Base-by-base conservation (phyloP, 805 yeast genomes). In the Debaryomyces hansenii region DNA sequence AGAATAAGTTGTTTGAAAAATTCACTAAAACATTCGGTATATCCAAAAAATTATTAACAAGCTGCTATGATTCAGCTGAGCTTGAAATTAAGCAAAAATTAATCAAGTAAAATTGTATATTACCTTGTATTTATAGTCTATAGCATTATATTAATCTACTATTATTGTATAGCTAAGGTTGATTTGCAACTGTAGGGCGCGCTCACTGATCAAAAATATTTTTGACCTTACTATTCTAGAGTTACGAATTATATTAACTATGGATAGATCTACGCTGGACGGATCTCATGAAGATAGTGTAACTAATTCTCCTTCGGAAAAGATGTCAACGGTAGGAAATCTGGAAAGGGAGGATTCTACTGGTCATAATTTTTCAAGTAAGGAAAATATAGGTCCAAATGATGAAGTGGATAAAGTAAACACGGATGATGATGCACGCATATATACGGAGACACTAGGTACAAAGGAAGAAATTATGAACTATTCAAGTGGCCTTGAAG, bases 11-110 rank as follows among this genome's bases (percentile, higher is more conserved):
- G 24, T 38, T 41, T 16, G 44, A 37, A 20, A 50, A 42, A 31
- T 40, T 50, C 6, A 27, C 46, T 20, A 29, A 16, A 8, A 41
- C 39, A 5, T 50, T 44, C 34, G 55, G 55, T 4, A 38, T 49
- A 5, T 44, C 50, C 7, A 35, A 12, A 31, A 34, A 41, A 12
- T 20, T 51, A 20, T 14, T 46, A 20, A 24, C 21, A 12, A 40
- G 36, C 8, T 45, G 47, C 36, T 48, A 46, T 29, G 37, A 42
- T n/a, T 34, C 36, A 5, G 9, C 45, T 15, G 52, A 48, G 33
- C 11, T 32, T n/a, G 37, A 41, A 20, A 34, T 48, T n/a, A 48
- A 48, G 20, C 27, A 34, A 5, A 46, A 36, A 21, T 12, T 36
- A 14, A 15, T 24, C 15, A 40, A 31, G 16, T 31, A 31, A 14